Percentiles rank a stretch among this genome's conserved stretches.
These are phyloP conservation scores for Mycena sanguinolenta DNA, from an alignment of 768 basidiomycete genomes.

Conservation along the genomic window DNA sequence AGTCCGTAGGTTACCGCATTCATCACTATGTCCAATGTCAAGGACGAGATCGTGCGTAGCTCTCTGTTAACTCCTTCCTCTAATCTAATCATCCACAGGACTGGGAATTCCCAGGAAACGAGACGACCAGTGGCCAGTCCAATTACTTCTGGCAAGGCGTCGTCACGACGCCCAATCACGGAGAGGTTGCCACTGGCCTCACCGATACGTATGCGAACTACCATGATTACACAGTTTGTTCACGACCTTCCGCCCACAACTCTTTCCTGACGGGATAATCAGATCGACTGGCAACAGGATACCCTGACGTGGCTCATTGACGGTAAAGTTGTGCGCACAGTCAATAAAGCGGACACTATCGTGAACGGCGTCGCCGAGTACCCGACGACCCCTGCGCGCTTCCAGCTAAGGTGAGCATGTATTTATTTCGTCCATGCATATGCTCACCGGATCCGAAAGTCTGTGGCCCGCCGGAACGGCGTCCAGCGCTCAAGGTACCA, in stretches of 20 bases:
- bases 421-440: neutral
- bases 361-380: conserved; percentile 72
- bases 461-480: conserved; percentile 88
- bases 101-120: conserved; percentile 84
- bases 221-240: conserved; percentile 80
- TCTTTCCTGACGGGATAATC: conserved; percentile 13
- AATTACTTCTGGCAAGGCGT: conserved; percentile 86
- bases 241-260: neutral
- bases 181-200: conserved; percentile 61
- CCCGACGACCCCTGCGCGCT: conserved; percentile 83
- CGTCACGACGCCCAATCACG: conserved; percentile 62
- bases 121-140: conserved; percentile 76
- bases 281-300: conserved; percentile 88
- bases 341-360: conserved; percentile 71
- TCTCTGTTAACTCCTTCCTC: neutral
- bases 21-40: conserved; percentile 87
- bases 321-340: conserved; percentile 76
- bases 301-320: conserved; percentile 78
- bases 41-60: conserved; percentile 72
- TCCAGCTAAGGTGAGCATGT: conserved; percentile 77
- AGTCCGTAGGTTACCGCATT: conserved; percentile 65
- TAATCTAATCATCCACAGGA: conserved; percentile 50
- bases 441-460: conserved; percentile 47
- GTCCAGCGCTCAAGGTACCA: conserved; percentile 71
- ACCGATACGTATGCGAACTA: conserved; percentile 78